Evolutionary conservation across 768 basidiomycete genomes (phyloP).

Genomic region (Hysterangium stoloniferum): DNA sequence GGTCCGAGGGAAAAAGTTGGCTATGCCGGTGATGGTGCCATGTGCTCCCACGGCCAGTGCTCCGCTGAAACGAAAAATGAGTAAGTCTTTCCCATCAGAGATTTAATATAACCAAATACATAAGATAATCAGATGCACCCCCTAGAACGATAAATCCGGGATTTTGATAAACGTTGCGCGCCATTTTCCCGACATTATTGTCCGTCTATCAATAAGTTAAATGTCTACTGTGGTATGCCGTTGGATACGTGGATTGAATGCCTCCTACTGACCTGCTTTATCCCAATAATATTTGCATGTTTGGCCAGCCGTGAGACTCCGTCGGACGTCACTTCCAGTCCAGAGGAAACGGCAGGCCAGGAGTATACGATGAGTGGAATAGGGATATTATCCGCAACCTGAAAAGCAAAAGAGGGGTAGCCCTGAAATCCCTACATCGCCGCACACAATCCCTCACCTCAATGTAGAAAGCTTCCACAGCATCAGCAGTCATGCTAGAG

Average conservation of each 20-base stretch:
- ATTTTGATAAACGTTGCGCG: conserved; percentile 16
- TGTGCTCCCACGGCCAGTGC: conserved; percentile 43
- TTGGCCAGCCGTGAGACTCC: conserved; percentile 23
- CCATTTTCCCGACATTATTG: conserved; percentile 27
- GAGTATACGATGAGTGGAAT: conserved; percentile 88
- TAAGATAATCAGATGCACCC: conserved; percentile 17
- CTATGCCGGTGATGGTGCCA: conserved; percentile 90
- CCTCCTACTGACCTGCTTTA: conserved; percentile 21
- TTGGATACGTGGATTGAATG: neutral
- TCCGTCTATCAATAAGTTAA: conserved; percentile 18
- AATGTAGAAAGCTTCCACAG: conserved; percentile 71
- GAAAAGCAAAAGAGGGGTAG: neutral
- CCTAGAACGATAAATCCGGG: conserved; percentile 15
- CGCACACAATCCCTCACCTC: conserved; percentile 45
- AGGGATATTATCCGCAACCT: conserved; percentile 65
- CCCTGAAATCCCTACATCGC: no score
- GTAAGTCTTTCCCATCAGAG: neutral
- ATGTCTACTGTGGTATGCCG: neutral
- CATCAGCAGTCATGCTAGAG: conserved; percentile 37
- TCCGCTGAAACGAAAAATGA: conserved; percentile 8
- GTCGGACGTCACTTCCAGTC: conserved; percentile 26
- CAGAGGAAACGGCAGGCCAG: conserved; percentile 27
- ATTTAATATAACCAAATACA: conserved; percentile 4
- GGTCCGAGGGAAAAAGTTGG: conserved; percentile 34
- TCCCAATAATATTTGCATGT: conserved; percentile 28